Evolutionary conservation across 1,139 yeast genomes (phyloP).

Genomic region (Debaryomyces nepalensis): DNA sequence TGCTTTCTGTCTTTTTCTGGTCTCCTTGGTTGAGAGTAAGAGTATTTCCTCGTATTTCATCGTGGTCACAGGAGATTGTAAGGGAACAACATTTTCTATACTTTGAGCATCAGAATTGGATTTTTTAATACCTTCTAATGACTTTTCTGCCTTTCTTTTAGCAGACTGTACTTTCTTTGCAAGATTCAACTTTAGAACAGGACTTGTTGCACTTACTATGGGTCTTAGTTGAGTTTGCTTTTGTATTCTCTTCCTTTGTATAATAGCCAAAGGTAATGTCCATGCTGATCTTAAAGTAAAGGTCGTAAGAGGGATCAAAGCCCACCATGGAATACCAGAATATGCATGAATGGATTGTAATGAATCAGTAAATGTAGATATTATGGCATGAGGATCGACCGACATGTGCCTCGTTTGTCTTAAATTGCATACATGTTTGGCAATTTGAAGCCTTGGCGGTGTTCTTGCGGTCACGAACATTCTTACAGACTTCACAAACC

Average conservation of each 20-base stretch:
- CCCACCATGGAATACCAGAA: constrained; percentile 83
- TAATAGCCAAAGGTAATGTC: constrained; percentile 79
- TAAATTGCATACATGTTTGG: neutral
- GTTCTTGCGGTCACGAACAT: neutral
- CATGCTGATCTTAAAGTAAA: constrained; percentile 62
- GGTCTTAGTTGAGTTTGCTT: constrained; percentile 75
- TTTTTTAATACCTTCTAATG: constrained; percentile 7
- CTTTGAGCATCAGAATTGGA: constrained; percentile 8
- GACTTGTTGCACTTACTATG: constrained; percentile 72
- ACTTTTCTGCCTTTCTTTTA: constrained; percentile 31
- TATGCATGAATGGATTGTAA: constrained; percentile 54
- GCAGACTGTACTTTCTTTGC: constrained; percentile 59
- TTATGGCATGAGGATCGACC: constrained; percentile 21
- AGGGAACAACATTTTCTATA: constrained; percentile 5
- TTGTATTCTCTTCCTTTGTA: constrained; percentile 69
- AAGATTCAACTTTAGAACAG: constrained; percentile 71
- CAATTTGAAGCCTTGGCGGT: neutral
- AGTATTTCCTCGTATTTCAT: constrained; percentile 79
- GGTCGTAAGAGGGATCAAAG: constrained; percentile 75
- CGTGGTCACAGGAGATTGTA: constrained; percentile 39
- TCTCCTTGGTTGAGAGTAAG: constrained; percentile 75
- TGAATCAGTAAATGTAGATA: constrained; percentile 43
- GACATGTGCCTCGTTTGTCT: constrained; percentile 9
- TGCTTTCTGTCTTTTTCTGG: constrained; percentile 69
- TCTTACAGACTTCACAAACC: too few relatives aligned